Base-by-base conservation (phyloP, 106 monocot species). In the Dioscorea alata region DNA sequence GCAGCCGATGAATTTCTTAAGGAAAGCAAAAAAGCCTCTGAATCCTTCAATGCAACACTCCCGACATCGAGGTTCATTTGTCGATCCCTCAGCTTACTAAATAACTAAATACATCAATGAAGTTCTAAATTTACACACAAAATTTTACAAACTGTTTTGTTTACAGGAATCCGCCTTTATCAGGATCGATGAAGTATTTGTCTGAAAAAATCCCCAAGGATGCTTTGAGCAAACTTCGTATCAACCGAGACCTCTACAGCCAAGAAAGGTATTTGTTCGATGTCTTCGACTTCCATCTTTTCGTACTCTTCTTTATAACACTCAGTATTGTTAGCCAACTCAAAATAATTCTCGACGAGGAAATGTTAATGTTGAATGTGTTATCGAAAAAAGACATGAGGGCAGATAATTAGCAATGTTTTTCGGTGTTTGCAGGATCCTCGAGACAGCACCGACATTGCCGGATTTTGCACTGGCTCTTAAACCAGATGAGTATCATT, bases 401-500 rank as follows among this genome's bases (percentile, higher is more conserved):
- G 1, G 59, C 21, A 6, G 8, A 7, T 48, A 18, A 14, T 58
- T 16, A 6, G 20, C 18, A 12, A 22, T 52, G 20, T 4, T 42
- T 35, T 49, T 35, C 1, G 28, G 22, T 33, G 20, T 69, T 22
- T 73, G 79, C 84, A 91, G 91, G 74, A 70, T 85, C 22, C 61
- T 81, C 13, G 72, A 86, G 59, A 79, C 59, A 13, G 78, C 75
- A 18, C 88, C 85, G 35, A 28, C 74, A 6, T 67, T 93, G 59
- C 93, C 93, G 4, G 93, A 93, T 71, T 93, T 93, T 65, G 76
- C 80, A 4, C 34, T 93, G 63, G 88, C 93, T 59, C 86, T 93
- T 54, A 93, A 83, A 68, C 93, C 93, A 8, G 93, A 93, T 66
- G 93, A 89, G 25, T 93, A 89, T 31, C 74, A 68, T 13, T 88